phyloP scores from a whole-genome alignment of 1,284 basidiomycete genomes.

The Pterula multifida region DNA sequence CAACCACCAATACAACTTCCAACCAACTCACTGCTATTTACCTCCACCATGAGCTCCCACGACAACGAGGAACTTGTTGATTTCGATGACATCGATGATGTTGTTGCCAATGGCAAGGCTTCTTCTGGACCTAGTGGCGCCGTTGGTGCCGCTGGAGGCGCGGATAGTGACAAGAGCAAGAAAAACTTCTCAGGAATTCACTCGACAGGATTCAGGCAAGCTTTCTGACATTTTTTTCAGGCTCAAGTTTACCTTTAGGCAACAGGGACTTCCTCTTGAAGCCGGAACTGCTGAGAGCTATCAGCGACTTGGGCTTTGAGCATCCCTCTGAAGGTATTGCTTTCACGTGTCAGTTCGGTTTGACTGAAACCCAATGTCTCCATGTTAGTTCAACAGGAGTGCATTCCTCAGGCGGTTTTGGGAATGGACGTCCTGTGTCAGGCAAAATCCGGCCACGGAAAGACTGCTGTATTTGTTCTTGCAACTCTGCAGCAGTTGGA shows the following conservation, averaged over 20 bases:
- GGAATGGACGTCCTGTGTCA: conserved; percentile 99
- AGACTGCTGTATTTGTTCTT: conserved; percentile 98
- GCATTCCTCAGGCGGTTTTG: conserved; percentile 98
- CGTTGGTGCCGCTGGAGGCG: conserved; percentile 36
- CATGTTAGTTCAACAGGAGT: conserved; percentile 96
- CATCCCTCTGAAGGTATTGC: conserved; percentile 94
- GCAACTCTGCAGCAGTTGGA: conserved; percentile 98
- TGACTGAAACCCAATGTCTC: too few relatives aligned
- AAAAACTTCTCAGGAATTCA: conserved; percentile 97
- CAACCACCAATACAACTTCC: not conserved
- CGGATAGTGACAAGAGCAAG: conserved; percentile 79
- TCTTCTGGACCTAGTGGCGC: conserved; percentile 39
- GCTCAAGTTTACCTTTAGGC: too few relatives aligned
- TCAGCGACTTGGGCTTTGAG: conserved; percentile 98
- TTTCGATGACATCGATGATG: conserved; percentile 91
- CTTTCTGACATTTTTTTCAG: conserved; percentile 7
- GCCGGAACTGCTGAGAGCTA: conserved; percentile 93
- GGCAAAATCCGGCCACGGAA: conserved; percentile 99
- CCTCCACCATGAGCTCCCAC: conserved; percentile 47
- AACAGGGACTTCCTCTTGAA: conserved; percentile 96
- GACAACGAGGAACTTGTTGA: conserved; percentile 84
- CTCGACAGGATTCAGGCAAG: conserved; percentile 87
- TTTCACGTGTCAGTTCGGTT: not conserved
- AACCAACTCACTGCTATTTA: not conserved
- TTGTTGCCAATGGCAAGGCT: conserved; percentile 52